Evolutionary conservation across 169 alveolate genomes (phyloP).

Genomic region (Theileria orientalis): DNA sequence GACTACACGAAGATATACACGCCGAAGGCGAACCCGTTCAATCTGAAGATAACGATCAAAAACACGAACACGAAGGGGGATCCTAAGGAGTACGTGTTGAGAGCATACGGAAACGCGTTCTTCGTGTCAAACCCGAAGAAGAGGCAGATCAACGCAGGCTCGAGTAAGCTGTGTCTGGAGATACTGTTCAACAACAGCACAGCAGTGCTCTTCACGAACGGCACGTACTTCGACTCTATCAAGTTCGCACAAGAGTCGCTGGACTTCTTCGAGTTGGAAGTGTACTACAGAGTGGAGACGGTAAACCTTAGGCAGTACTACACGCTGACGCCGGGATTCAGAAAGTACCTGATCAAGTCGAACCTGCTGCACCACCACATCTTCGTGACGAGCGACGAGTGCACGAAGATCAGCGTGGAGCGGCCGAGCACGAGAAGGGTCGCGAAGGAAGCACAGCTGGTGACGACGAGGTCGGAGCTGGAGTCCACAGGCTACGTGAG

Average conservation of each 20-base stretch:
- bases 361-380: slow-evolving; percentile 14
- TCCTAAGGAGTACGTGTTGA: neutral
- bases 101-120: slow-evolving; percentile 40
- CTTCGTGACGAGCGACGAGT: neutral
- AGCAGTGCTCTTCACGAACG: slow-evolving; percentile 27
- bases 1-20: slow-evolving; percentile 6
- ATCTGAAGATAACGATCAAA: slow-evolving; percentile 13
- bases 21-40: neutral
- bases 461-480: neutral
- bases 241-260: neutral
- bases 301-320: slow-evolving; percentile 24
- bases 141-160: slow-evolving; percentile 25
- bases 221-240: slow-evolving; percentile 13
- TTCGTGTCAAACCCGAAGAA: slow-evolving; percentile 31
- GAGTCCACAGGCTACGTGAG: neutral
- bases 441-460: neutral
- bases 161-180: slow-evolving; percentile 20
- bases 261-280: neutral
- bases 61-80: neutral
- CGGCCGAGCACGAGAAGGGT: neutral
- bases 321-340: slow-evolving; percentile 47
- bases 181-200: slow-evolving; percentile 22
- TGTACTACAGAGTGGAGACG: neutral
- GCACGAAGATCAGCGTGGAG: neutral
- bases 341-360: slow-evolving; percentile 34